Base-by-base conservation (phyloP, 2,329 filamentous ascomycete species). In the Thermochaetoides dissita region DNA sequence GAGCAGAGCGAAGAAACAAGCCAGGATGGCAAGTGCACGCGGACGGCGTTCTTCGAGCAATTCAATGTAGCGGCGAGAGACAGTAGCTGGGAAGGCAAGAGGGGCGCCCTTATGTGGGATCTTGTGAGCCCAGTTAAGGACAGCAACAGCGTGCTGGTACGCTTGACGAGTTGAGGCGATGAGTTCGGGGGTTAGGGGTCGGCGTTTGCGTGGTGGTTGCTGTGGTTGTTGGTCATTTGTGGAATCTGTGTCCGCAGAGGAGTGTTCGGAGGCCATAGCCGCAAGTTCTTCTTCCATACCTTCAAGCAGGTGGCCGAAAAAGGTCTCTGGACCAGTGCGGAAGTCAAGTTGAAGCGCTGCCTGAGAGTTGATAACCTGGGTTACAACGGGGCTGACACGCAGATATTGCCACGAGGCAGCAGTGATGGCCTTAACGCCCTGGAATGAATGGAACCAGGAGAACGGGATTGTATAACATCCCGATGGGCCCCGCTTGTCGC, bases 391-490 rank as follows among this genome's bases (percentile, higher is more conserved):
- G 49, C 73, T 79, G 45, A 67, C 65, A 3, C 75, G 66, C 37
- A 81, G 66, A 69, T 71, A 80, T 44, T 70, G 71, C 76, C 76
- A 81, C 10, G 74, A 77, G 3, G 70, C 69, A 12, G 76, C 71
- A 0, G 79, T 76, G 31, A 81, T 67, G 2, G 76, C 72, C 55
- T 80, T 81, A 49, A 81, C 74, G 8, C 76, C 76, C 51, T 80
- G 76, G 52, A 79, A 80, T 4, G 76, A 71, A 53, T 80, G 76
- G 46, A 81, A 80, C 75, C 74, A 80, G 3, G 72, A 67, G 36
- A 79, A 59, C 0, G 76, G 76, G n/a, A 79, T 58, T 11, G 65
- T 63, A 53, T 81, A 81, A 34, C 63, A 63, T 48, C 61, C 46
- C 7, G 49, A 42, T 7, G 43, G 42, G 7, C 42, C 45, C 28